Evolutionary conservation across 208 protist genomes (phyloP).

Genomic region (Trypanosoma platydactyli): DNA sequence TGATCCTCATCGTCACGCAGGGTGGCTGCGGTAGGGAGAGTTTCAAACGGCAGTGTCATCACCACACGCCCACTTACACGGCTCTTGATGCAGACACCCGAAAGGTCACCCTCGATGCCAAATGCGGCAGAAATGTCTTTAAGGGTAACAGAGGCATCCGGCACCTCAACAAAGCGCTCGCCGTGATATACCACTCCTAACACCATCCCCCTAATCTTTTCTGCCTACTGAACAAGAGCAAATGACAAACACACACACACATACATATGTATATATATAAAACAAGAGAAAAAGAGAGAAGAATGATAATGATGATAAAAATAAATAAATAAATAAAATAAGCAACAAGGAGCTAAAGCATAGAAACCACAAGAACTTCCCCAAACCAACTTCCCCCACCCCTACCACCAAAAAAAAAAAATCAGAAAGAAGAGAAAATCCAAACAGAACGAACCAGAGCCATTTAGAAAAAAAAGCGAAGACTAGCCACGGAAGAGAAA

Average conservation of each 20-base stretch:
- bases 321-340: background rate
- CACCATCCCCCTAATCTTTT: background rate
- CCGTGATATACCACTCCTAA: constrained; percentile 59
- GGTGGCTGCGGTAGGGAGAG: constrained; percentile 25
- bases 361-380: no score
- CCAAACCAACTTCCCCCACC: background rate
- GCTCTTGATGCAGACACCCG: constrained; percentile 53
- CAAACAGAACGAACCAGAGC: no score
- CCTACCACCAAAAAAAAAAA: constrained; percentile 5
- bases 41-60: constrained; percentile 77
- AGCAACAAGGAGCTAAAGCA: background rate
- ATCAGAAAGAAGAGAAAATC: background rate
- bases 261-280: background rate
- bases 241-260: constrained; percentile 1
- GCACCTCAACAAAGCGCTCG: constrained; percentile 67
- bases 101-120: constrained; percentile 37
- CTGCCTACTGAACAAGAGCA: constrained; percentile 10
- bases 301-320: background rate
- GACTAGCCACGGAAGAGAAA: no score
- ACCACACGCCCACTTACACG: constrained; percentile 50
- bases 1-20: constrained; percentile 8
- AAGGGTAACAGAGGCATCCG: constrained; percentile 58
- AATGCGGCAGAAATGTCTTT: constrained; percentile 72
- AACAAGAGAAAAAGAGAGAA: background rate
- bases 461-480: background rate